These are phyloP conservation scores for Asterophora parasitica DNA, from an alignment of 768 basidiomycete genomes.

Conservation along the genomic window DNA sequence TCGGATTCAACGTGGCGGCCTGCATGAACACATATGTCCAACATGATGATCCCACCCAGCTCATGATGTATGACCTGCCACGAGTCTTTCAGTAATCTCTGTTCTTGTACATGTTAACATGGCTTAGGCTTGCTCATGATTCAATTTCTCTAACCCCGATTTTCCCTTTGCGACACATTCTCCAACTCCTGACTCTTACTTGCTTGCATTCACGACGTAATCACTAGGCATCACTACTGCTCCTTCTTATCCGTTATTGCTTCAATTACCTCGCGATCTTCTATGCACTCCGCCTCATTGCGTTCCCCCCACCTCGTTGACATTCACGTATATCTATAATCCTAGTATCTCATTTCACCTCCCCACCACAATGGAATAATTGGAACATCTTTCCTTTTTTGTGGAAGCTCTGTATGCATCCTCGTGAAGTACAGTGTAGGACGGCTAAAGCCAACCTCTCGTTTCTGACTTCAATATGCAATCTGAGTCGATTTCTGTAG, in stretches of 20 bases:
- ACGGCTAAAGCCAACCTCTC: no score
- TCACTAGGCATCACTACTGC: slow-evolving; percentile 27
- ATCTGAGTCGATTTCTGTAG: no score
- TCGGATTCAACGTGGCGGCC: slow-evolving; percentile 33
- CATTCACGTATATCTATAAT: slow-evolving; percentile 9
- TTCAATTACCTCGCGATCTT: neutral
- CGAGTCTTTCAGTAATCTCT: slow-evolving; percentile 9
- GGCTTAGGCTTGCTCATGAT: neutral
- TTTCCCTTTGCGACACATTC: slow-evolving; percentile 7
- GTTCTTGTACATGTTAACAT: neutral
- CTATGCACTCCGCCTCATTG: neutral
- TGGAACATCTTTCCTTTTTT: slow-evolving; percentile 5
- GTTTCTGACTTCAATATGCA: no score
- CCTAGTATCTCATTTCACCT: slow-evolving; percentile 3
- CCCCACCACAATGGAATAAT: slow-evolving; percentile 12
- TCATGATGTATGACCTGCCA: slow-evolving; percentile 7
- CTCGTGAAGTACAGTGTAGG: no score
- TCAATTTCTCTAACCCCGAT: neutral
- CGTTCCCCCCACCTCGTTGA: neutral
- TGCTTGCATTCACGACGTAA: slow-evolving; percentile 21
- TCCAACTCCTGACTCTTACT: slow-evolving; percentile 1
- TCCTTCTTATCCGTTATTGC: slow-evolving; percentile 7
- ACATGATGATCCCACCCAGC: slow-evolving; percentile 8
- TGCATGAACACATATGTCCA: slow-evolving; percentile 25
- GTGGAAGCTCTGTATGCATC: no score